Conservation (phyloP, 2,329 filamentous ascomycete species). For the Epicoccum nigrum region DNA sequence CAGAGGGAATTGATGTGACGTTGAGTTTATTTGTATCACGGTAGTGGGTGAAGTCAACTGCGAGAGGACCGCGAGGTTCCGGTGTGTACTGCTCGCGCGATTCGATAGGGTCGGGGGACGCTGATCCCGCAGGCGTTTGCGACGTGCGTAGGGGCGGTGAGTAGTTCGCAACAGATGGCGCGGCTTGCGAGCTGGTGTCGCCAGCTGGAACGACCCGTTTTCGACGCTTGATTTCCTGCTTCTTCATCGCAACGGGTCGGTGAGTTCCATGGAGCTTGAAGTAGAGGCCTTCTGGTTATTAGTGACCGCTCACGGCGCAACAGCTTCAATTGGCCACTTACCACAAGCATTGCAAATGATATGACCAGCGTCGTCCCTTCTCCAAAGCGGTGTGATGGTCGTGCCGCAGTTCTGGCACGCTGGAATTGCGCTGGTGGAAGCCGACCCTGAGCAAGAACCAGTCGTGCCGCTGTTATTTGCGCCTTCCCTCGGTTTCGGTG, state of each 20-base stretch:
- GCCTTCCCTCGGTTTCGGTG: constrained; percentile 21
- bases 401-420: constrained; percentile 97
- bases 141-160: constrained; percentile 38
- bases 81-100: constrained; percentile 37
- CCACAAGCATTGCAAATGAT: constrained; percentile 99
- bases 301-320: constrained; percentile 11
- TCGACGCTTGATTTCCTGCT: constrained; percentile 91
- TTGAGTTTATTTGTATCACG: constrained; percentile 15
- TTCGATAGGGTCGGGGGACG: constrained; percentile 45
- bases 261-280: constrained; percentile 95
- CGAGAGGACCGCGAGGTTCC: constrained; percentile 39
- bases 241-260: constrained; percentile 97
- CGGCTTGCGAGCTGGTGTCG: constrained; percentile 47
- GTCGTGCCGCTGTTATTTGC: constrained; percentile 24
- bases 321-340: constrained; percentile 56
- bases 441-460: constrained; percentile 21
- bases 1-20: constrained; percentile 23
- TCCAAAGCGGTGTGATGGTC: constrained; percentile 94
- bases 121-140: constrained; percentile 38
- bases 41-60: constrained; percentile 49
- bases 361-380: constrained; percentile 90
- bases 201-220: constrained; percentile 90
- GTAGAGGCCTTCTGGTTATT: constrained; percentile 73
- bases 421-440: constrained; percentile 67
- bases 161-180: constrained; percentile 38